Evolutionary conservation across 2,329 filamentous ascomycete species (phyloP).

Genomic region (Sphaerulina vaccinii): DNA sequence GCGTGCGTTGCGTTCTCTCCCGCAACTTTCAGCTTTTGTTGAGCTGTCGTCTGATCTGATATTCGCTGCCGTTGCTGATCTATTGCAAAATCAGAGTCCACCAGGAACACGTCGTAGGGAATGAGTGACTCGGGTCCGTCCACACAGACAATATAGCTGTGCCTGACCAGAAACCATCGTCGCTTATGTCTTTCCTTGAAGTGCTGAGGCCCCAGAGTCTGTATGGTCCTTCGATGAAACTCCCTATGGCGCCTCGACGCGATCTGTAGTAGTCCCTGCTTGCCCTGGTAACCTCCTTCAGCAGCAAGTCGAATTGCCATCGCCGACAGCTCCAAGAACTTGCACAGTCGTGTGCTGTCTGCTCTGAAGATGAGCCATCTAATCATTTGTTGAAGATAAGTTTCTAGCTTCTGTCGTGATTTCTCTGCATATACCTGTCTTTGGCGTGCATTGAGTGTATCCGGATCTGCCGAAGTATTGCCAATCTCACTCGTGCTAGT

Average conservation of each 20-base stretch:
- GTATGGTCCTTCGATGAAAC: constrained; percentile 29
- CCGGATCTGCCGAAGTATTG: constrained; percentile 39
- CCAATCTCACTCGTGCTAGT: constrained; percentile 51
- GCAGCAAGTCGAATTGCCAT: constrained; percentile 89
- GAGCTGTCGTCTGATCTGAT: constrained; percentile 55
- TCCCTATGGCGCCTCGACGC: constrained; percentile 70
- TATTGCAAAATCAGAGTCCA: constrained; percentile 83
- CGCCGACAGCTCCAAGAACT: constrained; percentile 92
- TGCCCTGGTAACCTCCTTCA: constrained; percentile 95
- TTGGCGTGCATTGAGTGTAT: constrained; percentile 30
- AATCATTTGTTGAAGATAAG: constrained; percentile 90
- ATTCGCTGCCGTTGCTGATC: constrained; percentile 63
- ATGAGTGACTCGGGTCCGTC: constrained; percentile 98
- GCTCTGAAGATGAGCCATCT: constrained; percentile 95
- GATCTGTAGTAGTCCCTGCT: constrained; percentile 91
- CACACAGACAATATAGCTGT: constrained; percentile 97
- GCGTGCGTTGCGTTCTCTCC: constrained; percentile 58
- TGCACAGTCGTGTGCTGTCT: constrained; percentile 92
- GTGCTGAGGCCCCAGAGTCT: constrained; percentile 56
- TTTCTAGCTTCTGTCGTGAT: constrained; percentile 81
- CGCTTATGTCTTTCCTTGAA: constrained; percentile 80
- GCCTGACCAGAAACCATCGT: constrained; percentile 97
- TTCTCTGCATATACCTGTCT: constrained; percentile 68
- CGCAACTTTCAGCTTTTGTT: constrained; percentile 64
- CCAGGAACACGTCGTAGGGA: constrained; percentile 97